Evolutionary conservation across 495 filamentous ascomycete species (phyloP).

Genomic region (Monascus purpureus): DNA sequence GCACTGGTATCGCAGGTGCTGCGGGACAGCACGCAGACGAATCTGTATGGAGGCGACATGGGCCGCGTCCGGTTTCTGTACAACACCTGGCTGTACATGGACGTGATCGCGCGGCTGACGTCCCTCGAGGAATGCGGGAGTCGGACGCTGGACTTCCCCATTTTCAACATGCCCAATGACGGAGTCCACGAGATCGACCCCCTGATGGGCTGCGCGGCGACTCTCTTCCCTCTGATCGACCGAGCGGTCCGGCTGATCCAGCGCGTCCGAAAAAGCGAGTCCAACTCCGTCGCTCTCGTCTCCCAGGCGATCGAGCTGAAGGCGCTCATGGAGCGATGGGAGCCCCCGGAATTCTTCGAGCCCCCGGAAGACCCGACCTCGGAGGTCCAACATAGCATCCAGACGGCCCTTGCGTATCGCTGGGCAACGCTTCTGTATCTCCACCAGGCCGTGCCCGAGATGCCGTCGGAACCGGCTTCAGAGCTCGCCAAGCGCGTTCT

Average conservation of each 20-base stretch:
- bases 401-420: slow-evolving; percentile 64
- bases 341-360: slow-evolving; percentile 41
- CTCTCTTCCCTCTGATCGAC: slow-evolving; percentile 62
- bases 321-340: slow-evolving; percentile 48
- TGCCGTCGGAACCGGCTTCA: slow-evolving; percentile 43
- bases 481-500: slow-evolving; percentile 51
- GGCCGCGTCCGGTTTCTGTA: slow-evolving; percentile 53
- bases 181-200: slow-evolving; percentile 52
- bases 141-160: slow-evolving; percentile 35
- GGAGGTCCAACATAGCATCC: slow-evolving; percentile 50
- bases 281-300: slow-evolving; percentile 49
- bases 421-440: slow-evolving; percentile 64
- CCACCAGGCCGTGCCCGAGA: slow-evolving; percentile 65
- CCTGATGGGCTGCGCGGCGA: slow-evolving; percentile 59
- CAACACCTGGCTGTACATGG: slow-evolving; percentile 73
- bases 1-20: slow-evolving; percentile 48
- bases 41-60: slow-evolving; percentile 26
- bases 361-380: slow-evolving; percentile 53
- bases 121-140: slow-evolving; percentile 46
- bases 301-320: slow-evolving; percentile 53
- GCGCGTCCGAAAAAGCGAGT: slow-evolving; percentile 40
- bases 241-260: slow-evolving; percentile 55
- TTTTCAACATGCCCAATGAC: slow-evolving; percentile 23
- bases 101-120: slow-evolving; percentile 65
- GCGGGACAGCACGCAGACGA: slow-evolving; percentile 19